These are phyloP conservation scores for Parachaetomium inaequale DNA, from an alignment of 495 filamentous ascomycete species.

Conservation along the genomic window DNA sequence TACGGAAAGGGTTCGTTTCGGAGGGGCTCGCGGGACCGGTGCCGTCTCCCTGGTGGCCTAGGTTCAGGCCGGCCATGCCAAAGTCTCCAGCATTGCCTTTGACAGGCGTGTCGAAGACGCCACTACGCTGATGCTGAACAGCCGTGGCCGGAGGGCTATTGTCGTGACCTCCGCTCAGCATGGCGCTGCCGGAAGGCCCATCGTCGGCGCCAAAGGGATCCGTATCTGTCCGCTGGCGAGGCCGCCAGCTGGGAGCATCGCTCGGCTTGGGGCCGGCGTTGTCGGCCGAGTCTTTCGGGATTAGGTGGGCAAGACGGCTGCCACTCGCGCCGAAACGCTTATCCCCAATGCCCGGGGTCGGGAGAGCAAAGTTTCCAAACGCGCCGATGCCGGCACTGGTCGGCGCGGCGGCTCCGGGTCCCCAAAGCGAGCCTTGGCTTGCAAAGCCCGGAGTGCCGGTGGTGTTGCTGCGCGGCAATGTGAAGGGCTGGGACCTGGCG, in stretches of 20 bases:
- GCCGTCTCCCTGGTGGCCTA: slow-evolving; percentile 52
- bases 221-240: slow-evolving; percentile 66
- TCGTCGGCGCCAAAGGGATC: slow-evolving; percentile 75
- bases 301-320: slow-evolving; percentile 78
- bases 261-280: slow-evolving; percentile 46
- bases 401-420: slow-evolving; percentile 42
- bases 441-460: slow-evolving; percentile 39
- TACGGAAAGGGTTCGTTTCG: slow-evolving; percentile 96
- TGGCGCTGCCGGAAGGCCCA: slow-evolving; percentile 67
- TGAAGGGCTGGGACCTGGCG: slow-evolving; percentile 50
- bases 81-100: slow-evolving; percentile 60
- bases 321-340: slow-evolving; percentile 74
- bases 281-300: slow-evolving; percentile 73
- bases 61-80: slow-evolving; percentile 74
- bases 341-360: slow-evolving; percentile 55
- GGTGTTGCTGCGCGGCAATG: slow-evolving; percentile 69
- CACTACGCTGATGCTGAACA: slow-evolving; percentile 36
- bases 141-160: slow-evolving; percentile 54
- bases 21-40: slow-evolving; percentile 74
- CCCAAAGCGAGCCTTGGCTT: slow-evolving; percentile 63
- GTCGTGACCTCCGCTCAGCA: slow-evolving; percentile 73
- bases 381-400: slow-evolving; percentile 66
- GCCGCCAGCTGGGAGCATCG: slow-evolving; percentile 43
- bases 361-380: slow-evolving; percentile 80
- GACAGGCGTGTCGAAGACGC: slow-evolving; percentile 54